Conservation (phyloP, 1,284 basidiomycete genomes). For the Kalmanozyma brasiliensis region DNA sequence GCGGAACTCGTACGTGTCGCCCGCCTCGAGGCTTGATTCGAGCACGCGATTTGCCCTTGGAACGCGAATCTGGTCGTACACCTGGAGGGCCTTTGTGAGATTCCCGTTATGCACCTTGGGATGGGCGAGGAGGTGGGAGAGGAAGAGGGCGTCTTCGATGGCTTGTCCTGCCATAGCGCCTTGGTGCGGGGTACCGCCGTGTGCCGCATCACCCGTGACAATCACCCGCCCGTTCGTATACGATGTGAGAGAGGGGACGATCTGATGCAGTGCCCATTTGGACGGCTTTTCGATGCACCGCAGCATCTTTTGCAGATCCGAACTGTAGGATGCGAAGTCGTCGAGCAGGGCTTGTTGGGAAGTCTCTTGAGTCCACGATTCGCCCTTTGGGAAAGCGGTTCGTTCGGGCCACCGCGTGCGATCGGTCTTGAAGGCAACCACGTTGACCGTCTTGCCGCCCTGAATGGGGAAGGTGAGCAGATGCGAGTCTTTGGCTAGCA, state of each 20-base stretch:
- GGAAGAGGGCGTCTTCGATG: slow-evolving; percentile 74
- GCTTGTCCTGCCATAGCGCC: slow-evolving; percentile 76
- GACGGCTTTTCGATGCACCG: slow-evolving; percentile 71
- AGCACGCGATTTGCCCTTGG: slow-evolving; percentile 57
- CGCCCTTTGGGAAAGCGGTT: slow-evolving; percentile 41
- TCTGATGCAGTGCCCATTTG: slow-evolving; percentile 75
- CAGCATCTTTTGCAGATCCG: slow-evolving; percentile 70
- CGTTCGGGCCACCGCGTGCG: slow-evolving; percentile 68
- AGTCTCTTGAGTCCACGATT: slow-evolving; percentile 72
- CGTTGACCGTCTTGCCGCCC: slow-evolving; percentile 71
- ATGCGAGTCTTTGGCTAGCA: slow-evolving; percentile 69
- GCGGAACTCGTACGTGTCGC: slow-evolving; percentile 49
- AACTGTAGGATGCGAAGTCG: slow-evolving; percentile 72
- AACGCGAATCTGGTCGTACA: slow-evolving; percentile 55
- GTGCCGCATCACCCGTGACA: slow-evolving; percentile 75
- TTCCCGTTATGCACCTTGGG: slow-evolving; percentile 70
- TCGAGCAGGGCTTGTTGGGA: slow-evolving; percentile 71
- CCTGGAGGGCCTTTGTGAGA: slow-evolving; percentile 70
- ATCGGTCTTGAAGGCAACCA: slow-evolving; percentile 73
- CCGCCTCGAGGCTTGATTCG: slow-evolving; percentile 50
- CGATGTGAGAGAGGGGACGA: slow-evolving; percentile 71
- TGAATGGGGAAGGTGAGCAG: slow-evolving; percentile 74
- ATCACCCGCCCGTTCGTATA: slow-evolving; percentile 72
- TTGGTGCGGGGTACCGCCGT: slow-evolving; percentile 75
- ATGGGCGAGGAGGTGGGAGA: slow-evolving; percentile 72